A percentile compares a stretch with the other conserved stretches of the same genome.
phyloP scores from a whole-genome alignment of 208 protist genomes.

The Leishmania guyanensis region DNA sequence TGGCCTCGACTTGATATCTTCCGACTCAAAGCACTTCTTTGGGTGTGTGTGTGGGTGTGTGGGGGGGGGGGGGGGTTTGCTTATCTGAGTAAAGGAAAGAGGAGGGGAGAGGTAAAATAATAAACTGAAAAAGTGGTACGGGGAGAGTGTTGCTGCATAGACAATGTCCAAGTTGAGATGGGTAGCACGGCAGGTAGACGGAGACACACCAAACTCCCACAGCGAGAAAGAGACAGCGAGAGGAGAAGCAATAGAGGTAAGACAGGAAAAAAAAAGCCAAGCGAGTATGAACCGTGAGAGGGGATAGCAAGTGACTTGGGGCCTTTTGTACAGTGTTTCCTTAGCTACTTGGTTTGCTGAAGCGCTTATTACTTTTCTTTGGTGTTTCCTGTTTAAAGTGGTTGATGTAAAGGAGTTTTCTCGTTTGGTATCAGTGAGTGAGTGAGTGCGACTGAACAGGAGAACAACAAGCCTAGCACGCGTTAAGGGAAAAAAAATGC shows the following conservation, averaged over 20 bases:
- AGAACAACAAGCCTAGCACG: not conserved
- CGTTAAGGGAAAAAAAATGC: not conserved
- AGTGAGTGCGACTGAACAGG: not conserved
- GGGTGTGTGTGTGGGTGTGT: not conserved
- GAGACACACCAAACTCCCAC: not conserved
- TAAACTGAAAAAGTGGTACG: not conserved
- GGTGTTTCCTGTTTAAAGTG: not conserved
- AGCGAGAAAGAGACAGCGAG: not conserved
- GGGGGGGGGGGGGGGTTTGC: too few species aligned
- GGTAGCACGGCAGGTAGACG: not conserved
- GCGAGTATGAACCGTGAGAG: not conserved
- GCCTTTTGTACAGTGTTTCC: not conserved
- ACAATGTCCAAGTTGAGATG: not conserved
- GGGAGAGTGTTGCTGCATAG: not conserved
- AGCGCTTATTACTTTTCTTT: not conserved
- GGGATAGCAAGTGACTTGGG: not conserved
- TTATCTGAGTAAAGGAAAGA: not conserved
- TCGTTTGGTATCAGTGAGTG: not conserved
- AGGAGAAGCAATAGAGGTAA: too few species aligned
- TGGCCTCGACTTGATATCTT: conserved; percentile 1
- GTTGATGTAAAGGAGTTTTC: not conserved
- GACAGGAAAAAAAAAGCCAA: not conserved
- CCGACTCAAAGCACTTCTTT: not conserved
- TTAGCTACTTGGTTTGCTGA: not conserved
- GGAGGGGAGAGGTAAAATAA: not conserved